phyloP scores from a whole-genome alignment of 2,329 filamentous ascomycete genomes.

The Diaporthe helianthi region DNA sequence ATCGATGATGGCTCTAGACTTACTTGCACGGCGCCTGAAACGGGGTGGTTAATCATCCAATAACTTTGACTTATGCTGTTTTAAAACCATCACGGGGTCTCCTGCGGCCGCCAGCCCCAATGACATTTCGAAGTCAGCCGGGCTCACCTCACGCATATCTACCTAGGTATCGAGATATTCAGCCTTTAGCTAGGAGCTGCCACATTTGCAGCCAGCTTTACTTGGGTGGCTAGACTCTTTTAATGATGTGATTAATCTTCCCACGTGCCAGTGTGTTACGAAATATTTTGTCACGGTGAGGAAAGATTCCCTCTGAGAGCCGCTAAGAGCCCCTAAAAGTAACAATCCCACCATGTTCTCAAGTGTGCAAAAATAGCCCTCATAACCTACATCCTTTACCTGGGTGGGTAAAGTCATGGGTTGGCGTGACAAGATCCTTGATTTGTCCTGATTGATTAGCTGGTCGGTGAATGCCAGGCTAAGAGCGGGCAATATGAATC shows the following conservation, averaged over 20 bases:
- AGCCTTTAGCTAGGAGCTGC: neutral
- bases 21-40: neutral
- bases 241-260: neutral
- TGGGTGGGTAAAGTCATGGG: neutral
- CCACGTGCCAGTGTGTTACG: neutral
- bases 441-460: neutral
- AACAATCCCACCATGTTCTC: too few species aligned
- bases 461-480: neutral
- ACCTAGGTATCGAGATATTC: neutral
- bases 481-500: too few species aligned
- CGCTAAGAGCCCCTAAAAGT: too few species aligned
- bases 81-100: too few species aligned
- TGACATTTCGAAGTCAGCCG: slow-evolving; percentile 11
- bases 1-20: too few species aligned
- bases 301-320: neutral
- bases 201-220: neutral
- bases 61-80: neutral
- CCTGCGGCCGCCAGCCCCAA: neutral
- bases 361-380: neutral
- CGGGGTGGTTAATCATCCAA: neutral
- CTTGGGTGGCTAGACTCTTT: neutral
- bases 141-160: neutral
- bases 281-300: neutral
- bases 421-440: neutral
- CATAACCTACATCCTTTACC: neutral